Evolutionary conservation across 179 eudicot species (phyloP), one percentile per base, ranked within the genome.

Genomic region (Silene coronaria): DNA sequence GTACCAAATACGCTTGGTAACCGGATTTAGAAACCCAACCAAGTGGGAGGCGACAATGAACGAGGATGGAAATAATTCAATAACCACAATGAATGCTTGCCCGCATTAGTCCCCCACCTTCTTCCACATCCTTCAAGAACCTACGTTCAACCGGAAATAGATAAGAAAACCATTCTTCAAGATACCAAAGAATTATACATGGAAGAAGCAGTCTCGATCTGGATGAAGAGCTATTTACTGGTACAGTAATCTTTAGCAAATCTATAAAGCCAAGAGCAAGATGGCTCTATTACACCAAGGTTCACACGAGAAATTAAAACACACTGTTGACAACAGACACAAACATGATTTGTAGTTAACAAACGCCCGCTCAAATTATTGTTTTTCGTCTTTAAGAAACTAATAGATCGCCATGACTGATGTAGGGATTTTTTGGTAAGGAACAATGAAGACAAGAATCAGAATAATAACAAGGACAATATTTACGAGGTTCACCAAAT

Each of bases 41-140:
- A 8, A 53, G 58, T 2, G 57, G 57, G 57, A 51, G 57, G 57
- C 19, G 57, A 51, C 19, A 51, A 51, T 51, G 57, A 53, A 53
- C 58, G 2, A 14, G n/a, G 21, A n/a, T 53, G 21, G 13, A 65
- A 36, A n/a, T 12, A 34, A 65, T 65, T 87, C 80, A 91, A 55
- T 53, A 53, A 90, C 79, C 71, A 84, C 78, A 71, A 76, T 83
- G 45, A 53, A 76, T 81, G 84, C 86, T 89, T 51, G 91, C 80
- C 64, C 91, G 82, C 64, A 86, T 82, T 63, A 85, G 70, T 78
- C 91, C 83, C 71, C 89, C 93, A 65, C 90, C 97, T 81, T 91
- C 91, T 85, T 91, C 96, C 63, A 91, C 90, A 82, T 91, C 97
- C 82, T 84, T 87, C 82, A 91, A 73, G 77, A 91, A 91, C 86